Percentiles rank a stretch among this genome's conserved stretches.
These are phyloP conservation scores for Jackrogersella multiformis DNA, from an alignment of 495 filamentous ascomycete species.

Conservation along the genomic window DNA sequence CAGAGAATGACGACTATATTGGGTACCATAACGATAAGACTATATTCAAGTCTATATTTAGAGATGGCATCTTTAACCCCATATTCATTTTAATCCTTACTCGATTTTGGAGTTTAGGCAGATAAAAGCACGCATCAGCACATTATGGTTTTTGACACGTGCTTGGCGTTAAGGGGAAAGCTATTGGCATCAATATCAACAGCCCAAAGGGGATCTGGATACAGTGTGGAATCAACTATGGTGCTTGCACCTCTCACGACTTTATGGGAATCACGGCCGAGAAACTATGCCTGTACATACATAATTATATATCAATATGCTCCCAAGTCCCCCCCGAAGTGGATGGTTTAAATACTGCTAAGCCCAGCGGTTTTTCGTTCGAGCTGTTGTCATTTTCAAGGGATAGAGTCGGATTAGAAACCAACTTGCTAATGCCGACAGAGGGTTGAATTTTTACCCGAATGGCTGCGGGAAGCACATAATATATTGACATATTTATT, in stretches of 20 bases:
- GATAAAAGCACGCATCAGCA: conserved; percentile 41
- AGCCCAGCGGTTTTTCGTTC: conserved; percentile 1
- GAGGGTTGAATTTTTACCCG: neutral
- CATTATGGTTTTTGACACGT: conserved; percentile 15
- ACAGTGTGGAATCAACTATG: conserved; percentile 13
- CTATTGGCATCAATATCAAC: conserved; percentile 19
- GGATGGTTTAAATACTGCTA: conserved; percentile 1
- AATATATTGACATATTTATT: no score
- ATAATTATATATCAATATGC: conserved; percentile 23
- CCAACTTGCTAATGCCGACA: neutral
- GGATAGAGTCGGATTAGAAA: neutral
- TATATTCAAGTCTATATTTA: neutral
- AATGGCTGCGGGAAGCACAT: neutral
- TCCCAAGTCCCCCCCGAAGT: neutral
- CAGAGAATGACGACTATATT: conserved; percentile 20
- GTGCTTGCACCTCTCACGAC: conserved; percentile 30
- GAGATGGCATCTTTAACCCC: conserved; percentile 14
- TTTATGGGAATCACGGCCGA: conserved; percentile 37
- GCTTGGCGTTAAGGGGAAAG: conserved; percentile 33
- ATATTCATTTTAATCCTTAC: conserved; percentile 16
- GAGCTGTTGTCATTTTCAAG: neutral
- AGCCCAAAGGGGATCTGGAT: conserved; percentile 19
- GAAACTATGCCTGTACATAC: conserved; percentile 22
- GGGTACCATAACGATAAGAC: conserved; percentile 5
- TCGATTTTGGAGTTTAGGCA: conserved; percentile 16